A percentile compares a stretch with the other conserved stretches of the same genome.
Conservation (phyloP, 352 stramenopile species). For the Phytophthora citrophthora region DNA sequence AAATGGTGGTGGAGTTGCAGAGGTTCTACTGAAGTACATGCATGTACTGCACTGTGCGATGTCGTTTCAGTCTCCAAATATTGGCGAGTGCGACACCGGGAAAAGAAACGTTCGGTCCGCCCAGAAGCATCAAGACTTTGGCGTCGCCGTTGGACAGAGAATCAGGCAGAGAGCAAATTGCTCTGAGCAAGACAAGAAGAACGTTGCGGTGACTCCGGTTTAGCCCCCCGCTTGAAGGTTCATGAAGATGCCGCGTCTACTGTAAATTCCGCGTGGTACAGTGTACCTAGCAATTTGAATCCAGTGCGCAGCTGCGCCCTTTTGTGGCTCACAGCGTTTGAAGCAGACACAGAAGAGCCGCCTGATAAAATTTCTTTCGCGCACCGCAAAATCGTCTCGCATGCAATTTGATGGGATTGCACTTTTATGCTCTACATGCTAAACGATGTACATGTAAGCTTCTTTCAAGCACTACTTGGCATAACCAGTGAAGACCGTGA, state of each 20-base stretch:
- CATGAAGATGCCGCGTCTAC: conserved; percentile 15
- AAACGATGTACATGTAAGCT: no score
- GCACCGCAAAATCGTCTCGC: background rate
- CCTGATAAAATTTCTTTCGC: conserved; percentile 26
- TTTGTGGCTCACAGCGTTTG: conserved; percentile 21
- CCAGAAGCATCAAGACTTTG: conserved; percentile 2
- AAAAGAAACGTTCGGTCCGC: background rate
- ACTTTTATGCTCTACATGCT: no score
- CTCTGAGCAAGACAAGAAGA: background rate
- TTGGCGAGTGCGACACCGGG: conserved; percentile 10
- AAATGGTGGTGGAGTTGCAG: background rate
- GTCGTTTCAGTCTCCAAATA: conserved; percentile 22
- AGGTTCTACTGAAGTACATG: background rate
- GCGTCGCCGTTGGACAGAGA: conserved; percentile 14
- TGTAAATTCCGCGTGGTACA: conserved; percentile 15
- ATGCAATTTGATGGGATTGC: background rate
- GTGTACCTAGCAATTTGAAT: conserved; percentile 14
- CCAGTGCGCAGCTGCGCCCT: conserved; percentile 19
- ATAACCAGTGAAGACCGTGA: no score
- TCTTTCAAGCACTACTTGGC: background rate
- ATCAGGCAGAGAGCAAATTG: conserved; percentile 13
- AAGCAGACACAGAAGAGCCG: background rate
- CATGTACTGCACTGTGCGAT: background rate
- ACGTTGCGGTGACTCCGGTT: conserved; percentile 15
- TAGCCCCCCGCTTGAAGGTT: no score